These are phyloP conservation scores for Aspergillus sp. DNA, from an alignment of 2,329 filamentous ascomycete species.

Conservation along the genomic window DNA sequence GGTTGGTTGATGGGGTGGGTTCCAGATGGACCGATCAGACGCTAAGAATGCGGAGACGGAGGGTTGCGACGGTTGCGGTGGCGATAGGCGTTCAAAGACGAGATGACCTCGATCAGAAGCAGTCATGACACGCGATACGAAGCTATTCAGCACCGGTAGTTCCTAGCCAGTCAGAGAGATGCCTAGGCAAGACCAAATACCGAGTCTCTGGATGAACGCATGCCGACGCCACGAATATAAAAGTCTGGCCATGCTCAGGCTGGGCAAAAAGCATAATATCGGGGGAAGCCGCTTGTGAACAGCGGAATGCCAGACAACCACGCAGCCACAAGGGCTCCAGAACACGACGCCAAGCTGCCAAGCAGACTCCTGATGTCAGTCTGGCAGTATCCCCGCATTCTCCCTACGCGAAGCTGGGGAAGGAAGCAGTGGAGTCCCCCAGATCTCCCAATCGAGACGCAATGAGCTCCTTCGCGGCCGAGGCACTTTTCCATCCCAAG, in stretches of 20 bases:
- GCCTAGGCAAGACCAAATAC: not conserved
- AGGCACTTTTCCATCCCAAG: slow-evolving; percentile 9
- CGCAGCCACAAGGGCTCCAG: not conserved
- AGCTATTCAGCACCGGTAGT: not conserved
- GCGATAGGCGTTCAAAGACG: not conserved
- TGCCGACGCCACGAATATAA: not conserved
- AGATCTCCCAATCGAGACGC: not conserved
- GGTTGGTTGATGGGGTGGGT: not conserved
- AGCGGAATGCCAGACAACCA: not conserved
- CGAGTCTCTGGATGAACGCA: not conserved
- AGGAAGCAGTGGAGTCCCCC: slow-evolving; percentile 1
- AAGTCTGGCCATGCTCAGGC: not conserved
- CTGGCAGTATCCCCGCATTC: not conserved
- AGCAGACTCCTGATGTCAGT: not conserved
- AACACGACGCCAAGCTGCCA: not conserved
- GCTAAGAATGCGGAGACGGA: not conserved
- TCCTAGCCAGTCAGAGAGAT: not conserved
- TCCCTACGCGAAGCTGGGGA: not conserved
- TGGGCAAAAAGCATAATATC: not conserved
- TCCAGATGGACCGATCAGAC: not conserved
- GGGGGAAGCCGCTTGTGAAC: not conserved
- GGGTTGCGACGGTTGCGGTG: not conserved
- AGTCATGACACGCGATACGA: not conserved
- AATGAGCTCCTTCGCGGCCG: not conserved
- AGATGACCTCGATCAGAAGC: not conserved